These are phyloP conservation scores for Mycena latifolia DNA, from an alignment of 768 basidiomycete species.

Conservation along the genomic window DNA sequence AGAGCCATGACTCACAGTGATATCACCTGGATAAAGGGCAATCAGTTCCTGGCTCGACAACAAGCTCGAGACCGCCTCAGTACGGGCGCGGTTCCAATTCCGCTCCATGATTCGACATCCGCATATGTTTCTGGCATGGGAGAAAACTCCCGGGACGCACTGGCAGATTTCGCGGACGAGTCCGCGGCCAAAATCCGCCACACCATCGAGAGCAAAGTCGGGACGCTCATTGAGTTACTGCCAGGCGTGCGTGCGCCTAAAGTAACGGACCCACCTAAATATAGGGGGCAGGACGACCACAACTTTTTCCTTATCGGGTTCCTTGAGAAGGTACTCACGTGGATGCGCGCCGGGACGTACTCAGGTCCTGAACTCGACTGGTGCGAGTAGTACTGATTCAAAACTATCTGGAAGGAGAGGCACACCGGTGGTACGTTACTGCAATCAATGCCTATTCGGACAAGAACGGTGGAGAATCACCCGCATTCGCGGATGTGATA, in stretches of 20 bases:
- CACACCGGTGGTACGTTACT: slow-evolving; percentile 5
- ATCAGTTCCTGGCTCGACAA: too few relatives aligned
- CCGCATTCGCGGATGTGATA: neutral
- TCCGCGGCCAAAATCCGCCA: too few relatives aligned
- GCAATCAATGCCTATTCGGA: neutral
- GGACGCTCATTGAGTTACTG: too few relatives aligned
- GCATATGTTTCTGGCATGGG: neutral
- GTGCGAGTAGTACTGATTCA: neutral
- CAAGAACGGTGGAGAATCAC: neutral
- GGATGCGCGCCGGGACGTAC: neutral
- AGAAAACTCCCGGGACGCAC: neutral
- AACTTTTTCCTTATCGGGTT: neutral
- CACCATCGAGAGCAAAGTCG: too few relatives aligned
- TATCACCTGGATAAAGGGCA: too few relatives aligned
- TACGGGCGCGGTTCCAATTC: too few relatives aligned
- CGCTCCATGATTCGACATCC: neutral
- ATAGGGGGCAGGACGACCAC: slow-evolving; percentile 14
- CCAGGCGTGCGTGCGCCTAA: too few relatives aligned
- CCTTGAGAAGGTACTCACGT: slow-evolving; percentile 5
- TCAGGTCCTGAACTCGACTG: neutral
- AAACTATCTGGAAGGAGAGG: neutral
- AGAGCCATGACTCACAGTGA: too few relatives aligned
- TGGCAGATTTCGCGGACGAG: neutral
- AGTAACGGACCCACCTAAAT: neutral
- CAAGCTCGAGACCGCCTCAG: too few relatives aligned